These are phyloP conservation scores for Gastrodia elata DNA, from an alignment of 106 monocot genomes.

Conservation along the genomic window DNA sequence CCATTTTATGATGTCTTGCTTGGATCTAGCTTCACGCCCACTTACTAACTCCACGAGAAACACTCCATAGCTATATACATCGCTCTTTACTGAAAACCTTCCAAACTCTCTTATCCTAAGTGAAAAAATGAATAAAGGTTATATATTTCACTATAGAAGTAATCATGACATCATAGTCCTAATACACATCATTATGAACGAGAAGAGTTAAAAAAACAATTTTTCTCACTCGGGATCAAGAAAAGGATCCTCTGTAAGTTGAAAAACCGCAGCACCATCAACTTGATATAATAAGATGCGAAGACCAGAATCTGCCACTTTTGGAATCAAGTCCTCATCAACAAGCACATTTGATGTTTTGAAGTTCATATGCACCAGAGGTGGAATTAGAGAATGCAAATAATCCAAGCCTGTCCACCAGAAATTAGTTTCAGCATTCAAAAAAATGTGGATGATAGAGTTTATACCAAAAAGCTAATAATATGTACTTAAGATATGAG, in stretches of 20 bases:
- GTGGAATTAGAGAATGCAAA: conserved; percentile 65
- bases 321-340: conserved; percentile 83
- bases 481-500: background rate
- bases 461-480: background rate
- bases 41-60: conserved; percentile 86
- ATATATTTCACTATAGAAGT: too few species aligned
- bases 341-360: conserved; percentile 87
- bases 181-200: background rate
- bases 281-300: conserved; percentile 43
- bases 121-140: background rate
- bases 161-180: background rate
- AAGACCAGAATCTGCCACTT: conserved; percentile 87
- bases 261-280: conserved; percentile 38
- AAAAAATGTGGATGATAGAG: background rate
- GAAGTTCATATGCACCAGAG: conserved; percentile 71
- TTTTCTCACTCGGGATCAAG: conserved; percentile 65
- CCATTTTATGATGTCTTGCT: conserved; percentile 60
- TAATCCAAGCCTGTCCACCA: conserved; percentile 52
- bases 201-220: background rate
- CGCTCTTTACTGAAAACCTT: conserved; percentile 56
- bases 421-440: conserved; percentile 6
- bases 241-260: conserved; percentile 49
- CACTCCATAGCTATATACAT: conserved; percentile 92
- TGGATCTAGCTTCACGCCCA: conserved; percentile 44
- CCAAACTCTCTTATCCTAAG: conserved; percentile 51